phyloP scores from a whole-genome alignment of 1,284 basidiomycete genomes.

The Gymnopus androsaceus region DNA sequence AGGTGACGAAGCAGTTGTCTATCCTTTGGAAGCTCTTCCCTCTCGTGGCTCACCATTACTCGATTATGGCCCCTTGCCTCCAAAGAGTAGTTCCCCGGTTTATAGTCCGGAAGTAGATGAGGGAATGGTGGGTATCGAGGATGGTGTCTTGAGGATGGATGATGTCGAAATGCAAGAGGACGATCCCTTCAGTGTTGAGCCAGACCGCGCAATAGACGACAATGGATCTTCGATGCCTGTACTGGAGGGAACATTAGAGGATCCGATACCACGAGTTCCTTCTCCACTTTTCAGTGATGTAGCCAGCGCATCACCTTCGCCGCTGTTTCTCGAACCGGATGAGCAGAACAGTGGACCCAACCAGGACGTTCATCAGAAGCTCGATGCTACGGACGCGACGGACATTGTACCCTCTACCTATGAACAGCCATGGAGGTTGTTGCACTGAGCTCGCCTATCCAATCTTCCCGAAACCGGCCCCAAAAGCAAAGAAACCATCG shows the following conservation, averaged over 20 bases:
- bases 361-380: background rate
- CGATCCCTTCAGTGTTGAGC: background rate
- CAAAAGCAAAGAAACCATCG: background rate
- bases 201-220: background rate
- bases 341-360: background rate
- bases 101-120: background rate
- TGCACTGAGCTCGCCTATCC: too few relatives aligned
- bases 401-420: background rate
- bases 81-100: background rate
- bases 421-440: background rate
- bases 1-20: background rate
- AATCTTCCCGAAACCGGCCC: too few relatives aligned
- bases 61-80: background rate
- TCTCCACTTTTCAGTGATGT: background rate
- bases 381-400: background rate
- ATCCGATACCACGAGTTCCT: background rate
- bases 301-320: background rate
- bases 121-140: background rate
- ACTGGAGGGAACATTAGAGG: background rate
- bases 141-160: background rate
- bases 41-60: background rate
- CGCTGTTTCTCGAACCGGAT: conserved; percentile 12
- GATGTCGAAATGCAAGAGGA: background rate
- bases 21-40: conserved; percentile 4
- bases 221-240: background rate